A percentile compares a stretch with the other conserved stretches of the same genome.
Evolutionary conservation across 1,139 yeast genomes (phyloP).

Genomic region (Wickerhamomyces sp.): DNA sequence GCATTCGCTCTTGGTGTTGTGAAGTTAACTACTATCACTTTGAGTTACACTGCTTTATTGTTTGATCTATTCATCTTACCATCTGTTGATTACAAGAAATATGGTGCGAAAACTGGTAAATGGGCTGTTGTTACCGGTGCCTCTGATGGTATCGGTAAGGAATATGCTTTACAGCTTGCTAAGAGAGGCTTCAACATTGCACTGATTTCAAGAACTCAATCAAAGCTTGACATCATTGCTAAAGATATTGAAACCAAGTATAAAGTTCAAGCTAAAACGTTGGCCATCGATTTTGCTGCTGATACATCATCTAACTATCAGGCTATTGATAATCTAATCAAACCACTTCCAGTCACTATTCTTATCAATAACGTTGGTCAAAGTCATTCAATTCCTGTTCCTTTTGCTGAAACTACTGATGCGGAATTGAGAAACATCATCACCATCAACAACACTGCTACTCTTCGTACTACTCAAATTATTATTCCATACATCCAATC

Average conservation of each 20-base stretch:
- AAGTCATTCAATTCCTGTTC: constrained; percentile 92
- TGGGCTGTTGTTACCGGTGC: constrained; percentile 98
- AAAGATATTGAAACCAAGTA: constrained; percentile 57
- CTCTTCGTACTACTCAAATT: constrained; percentile 76
- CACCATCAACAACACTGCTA: constrained; percentile 80
- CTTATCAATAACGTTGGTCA: constrained; percentile 92
- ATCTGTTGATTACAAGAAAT: constrained; percentile 54
- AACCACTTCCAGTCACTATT: constrained; percentile 56
- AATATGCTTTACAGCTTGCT: constrained; percentile 84
- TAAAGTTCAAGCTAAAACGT: constrained; percentile 57
- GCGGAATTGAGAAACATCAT: constrained; percentile 74
- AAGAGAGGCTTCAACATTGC: constrained; percentile 76
- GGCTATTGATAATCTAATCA: constrained; percentile 43
- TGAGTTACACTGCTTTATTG: constrained; percentile 39
- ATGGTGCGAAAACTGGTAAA: constrained; percentile 54
- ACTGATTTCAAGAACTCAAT: constrained; percentile 77
- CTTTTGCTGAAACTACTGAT: constrained; percentile 75
- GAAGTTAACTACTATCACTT: constrained; percentile 41
- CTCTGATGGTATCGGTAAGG: constrained; percentile 96
- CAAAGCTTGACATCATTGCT: constrained; percentile 67
- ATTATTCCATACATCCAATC: constrained; percentile 69
- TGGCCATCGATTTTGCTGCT: constrained; percentile 75
- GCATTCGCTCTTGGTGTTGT: constrained; percentile 46
- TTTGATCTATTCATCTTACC: constrained; percentile 64
- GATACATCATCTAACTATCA: constrained; percentile 45